Base-by-base conservation (phyloP, 495 filamentous ascomycete genomes). In the Podospora didyma region DNA sequence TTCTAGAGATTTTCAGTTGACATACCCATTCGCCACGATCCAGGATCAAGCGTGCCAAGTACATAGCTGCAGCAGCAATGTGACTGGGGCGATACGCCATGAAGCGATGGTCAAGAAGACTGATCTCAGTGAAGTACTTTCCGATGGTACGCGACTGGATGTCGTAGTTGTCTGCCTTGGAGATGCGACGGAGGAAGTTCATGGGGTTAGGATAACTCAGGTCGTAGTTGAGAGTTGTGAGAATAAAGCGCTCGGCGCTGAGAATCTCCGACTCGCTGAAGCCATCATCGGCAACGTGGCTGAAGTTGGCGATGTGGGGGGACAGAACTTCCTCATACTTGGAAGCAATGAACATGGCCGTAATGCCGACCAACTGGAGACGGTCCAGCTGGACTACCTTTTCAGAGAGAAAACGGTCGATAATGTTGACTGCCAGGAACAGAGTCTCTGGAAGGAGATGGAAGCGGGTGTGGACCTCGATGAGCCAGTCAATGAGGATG, bases 61-160 rank as follows among this genome's bases (percentile, higher is more conserved):
- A 97, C 94, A 98, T 98, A 53, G 94, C 83, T 12, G 87, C 89
- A 44, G 94, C 95, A 63, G 90, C 88, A 55, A 97, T 78, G 50
- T 94, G 90, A 67, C 92, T 96, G 31, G 94, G 90, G 14, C 85
- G 83, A 69, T 87, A 93, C 42, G 78, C 70, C 81, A 98, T 86
- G 73, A 98, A 94, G 22, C 90, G 87, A 62, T 97, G 89, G 64
- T 98, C 94, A 12, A 98, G 78, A 56, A 96, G 79, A 69, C 90
- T 93, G 66, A 98, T 96, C 76, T 98, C 94, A 80, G 96, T 89
- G n/a, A 98, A 81, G 71, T 97, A 98, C 76, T 98, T 98, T 62
- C 89, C 94, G 28, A 98, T 81, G 22, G 94, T 98, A 60, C 94
- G 88, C 35, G 93, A 96, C 71, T 97, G 89, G 60, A 97, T 96